A percentile compares a stretch with the other conserved stretches of the same genome.
phyloP scores from a whole-genome alignment of 1,284 basidiomycete species.

The Cutaneotrichosporon cutaneum region DNA sequence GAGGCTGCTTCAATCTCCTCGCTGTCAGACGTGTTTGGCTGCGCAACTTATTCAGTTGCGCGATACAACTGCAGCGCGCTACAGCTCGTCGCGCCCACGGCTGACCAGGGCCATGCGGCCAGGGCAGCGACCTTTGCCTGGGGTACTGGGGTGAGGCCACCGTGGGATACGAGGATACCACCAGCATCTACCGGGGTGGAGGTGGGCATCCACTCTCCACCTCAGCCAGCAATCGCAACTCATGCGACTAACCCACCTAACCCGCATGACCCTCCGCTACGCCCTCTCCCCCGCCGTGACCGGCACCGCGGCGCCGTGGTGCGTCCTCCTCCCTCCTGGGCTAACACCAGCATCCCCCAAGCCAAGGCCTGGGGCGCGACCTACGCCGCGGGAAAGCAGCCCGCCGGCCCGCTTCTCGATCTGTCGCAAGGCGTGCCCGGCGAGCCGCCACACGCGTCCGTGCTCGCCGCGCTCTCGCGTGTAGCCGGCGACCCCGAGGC shows the following conservation, averaged over 20 bases:
- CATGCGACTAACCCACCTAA: neutral
- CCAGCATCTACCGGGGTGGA: neutral
- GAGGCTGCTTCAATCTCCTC: no score
- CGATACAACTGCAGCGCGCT: no score
- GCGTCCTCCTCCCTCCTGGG: neutral
- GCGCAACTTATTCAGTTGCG: no score
- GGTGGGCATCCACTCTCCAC: neutral
- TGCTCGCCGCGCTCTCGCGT: conserved; percentile 60
- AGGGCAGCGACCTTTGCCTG: no score
- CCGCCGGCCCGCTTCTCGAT: conserved; percentile 61
- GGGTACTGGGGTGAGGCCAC: no score
- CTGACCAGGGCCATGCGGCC: no score
- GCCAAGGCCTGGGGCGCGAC: conserved; percentile 65
- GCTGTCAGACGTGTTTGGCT: no score
- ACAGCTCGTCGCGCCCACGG: no score
- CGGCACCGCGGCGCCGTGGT: conserved; percentile 39
- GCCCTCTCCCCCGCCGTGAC: conserved; percentile 36
- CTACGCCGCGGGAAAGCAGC: conserved; percentile 55
- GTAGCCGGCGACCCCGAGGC: conserved; percentile 56
- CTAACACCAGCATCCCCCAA: conserved; percentile 62
- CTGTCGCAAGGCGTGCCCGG: conserved; percentile 73
- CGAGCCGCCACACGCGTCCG: conserved; percentile 60
- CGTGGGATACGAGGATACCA: neutral
- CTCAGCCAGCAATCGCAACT: neutral
- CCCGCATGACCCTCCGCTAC: conserved; percentile 22